Base-by-base conservation (phyloP, 2,329 filamentous ascomycete species). In the Drechslerella stenobrocha region DNA sequence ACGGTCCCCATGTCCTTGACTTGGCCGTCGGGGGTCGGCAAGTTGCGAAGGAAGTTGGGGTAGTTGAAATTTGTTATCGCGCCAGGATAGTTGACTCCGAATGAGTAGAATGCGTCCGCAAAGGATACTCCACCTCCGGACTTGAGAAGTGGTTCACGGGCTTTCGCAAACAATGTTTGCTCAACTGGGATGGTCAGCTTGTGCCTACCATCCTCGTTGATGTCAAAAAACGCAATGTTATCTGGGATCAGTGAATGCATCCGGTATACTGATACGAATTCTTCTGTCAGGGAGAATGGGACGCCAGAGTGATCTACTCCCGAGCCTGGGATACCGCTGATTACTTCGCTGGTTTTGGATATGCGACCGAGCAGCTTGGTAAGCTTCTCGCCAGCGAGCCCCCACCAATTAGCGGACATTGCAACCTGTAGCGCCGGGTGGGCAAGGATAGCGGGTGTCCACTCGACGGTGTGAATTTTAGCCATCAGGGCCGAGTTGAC, bases 381-480 rank as follows among this genome's bases (percentile, higher is more conserved):
- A 5, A 79, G 69, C 13, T 70, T 75, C 64, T 79, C 77, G 2
- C 78, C 78, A 5, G 76, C 74, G 3, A 80, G 69, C 2, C 78
- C 78, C 77, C 77, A 80, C 78, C 78, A 80, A 64, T 80, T 80
- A 32, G 77, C 77, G 15, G 73, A 72, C 79, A 80, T 79, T 48
- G 71, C 75, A n/a, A 79, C 73, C 52, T 80, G 60, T 0, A 80
- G 73, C 0, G 74, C 75, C 20, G 79, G 79, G 44, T 80, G 78
- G 0, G 76, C 75, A 1, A 80, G 74, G 28, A 81, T 79, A 2
- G 78, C 79, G 1, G 78, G 79, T 2, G 79, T 80, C 79, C 79
- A 80, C 71, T 80, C 78, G 2, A 80, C 75, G 0, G 79, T 80
- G 66, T 80, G 79, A 40, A 80, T 80, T 72, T 81, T 80, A 3